Base-by-base conservation (phyloP, 805 yeast genomes). In the Pichia scutulata region DNA sequence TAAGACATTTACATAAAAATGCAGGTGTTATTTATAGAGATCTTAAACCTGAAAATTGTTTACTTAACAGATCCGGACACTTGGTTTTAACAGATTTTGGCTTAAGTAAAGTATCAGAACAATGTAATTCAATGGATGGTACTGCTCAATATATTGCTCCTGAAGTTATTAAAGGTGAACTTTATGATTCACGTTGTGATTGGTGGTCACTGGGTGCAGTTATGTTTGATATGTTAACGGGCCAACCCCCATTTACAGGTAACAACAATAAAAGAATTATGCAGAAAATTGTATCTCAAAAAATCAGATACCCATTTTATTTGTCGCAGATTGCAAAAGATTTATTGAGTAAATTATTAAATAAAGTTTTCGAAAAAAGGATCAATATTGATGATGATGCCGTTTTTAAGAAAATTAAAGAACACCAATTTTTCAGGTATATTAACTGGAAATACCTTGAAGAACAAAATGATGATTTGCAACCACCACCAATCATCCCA, bases 201-300 rank as follows among this genome's bases (percentile, higher is more conserved):
- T 88, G 95, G 86, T 89, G 96, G 89, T 87, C 96, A 0, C 68
- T 89, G 33, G 97, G 96, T 0, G 85, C 95, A 44, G 83, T 89
- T 7, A 70, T 83, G 45, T 86, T 70, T 59, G 96, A 89, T 63
- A 75, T 89, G 76, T 70, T 89, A 46, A 83, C 90, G 0, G 96
- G 96, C 0, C 75, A 82, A 44, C 96, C 97, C 0, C 96, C 96
- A 1, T 88, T 86, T 65, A 85, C 93, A 0, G 97, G 96, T 3
- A 82, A 77, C 49, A 86, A 84, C 59, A 84, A 85, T 60, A 83
- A 84, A 62, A 77, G 76, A 43, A 86, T 89, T 28, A 75, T 85
- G 69, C 87, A 84, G 54, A 89, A 87, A 63, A 83, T 89, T 28
- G 75, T 83, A 48, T 68, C 76, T 22, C 86, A 87, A 54, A 82